phyloP scores from a whole-genome alignment of 2,329 filamentous ascomycete species.

The Grosmannia huntii region DNA sequence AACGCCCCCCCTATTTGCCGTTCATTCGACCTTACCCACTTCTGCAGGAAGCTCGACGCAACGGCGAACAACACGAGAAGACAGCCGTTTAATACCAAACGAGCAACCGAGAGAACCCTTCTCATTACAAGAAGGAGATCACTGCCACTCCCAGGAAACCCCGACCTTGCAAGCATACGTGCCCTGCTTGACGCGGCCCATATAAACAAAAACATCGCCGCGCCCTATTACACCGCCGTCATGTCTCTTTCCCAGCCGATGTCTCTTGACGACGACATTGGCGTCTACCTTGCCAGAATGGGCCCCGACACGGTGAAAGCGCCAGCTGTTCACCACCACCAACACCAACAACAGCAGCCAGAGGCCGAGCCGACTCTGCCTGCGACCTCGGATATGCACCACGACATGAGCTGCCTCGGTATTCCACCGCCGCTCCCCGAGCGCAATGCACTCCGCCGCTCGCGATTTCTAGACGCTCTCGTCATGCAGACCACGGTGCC shows the following conservation, averaged over 20 bases:
- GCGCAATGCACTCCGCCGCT: conserved; percentile 36
- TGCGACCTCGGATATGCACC: background rate
- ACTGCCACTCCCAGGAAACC: background rate
- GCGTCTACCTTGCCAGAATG: conserved; percentile 6
- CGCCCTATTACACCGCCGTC: background rate
- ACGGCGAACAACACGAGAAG: background rate
- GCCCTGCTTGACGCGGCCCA: no score
- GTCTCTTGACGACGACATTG: conserved; percentile 7
- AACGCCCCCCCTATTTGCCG: background rate
- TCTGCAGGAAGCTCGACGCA: background rate
- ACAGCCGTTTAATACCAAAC: background rate
- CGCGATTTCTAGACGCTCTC: conserved; percentile 26
- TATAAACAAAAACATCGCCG: background rate
- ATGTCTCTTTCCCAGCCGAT: conserved; percentile 8
- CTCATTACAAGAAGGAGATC: background rate
- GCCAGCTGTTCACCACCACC: background rate
- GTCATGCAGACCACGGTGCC: background rate
- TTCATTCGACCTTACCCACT: background rate
- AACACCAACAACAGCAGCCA: background rate
- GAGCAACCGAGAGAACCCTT: background rate
- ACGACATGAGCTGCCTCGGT: conserved; percentile 13
- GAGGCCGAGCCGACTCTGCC: background rate
- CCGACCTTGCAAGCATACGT: background rate
- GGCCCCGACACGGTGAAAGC: background rate
- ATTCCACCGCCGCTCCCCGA: conserved; percentile 31